Conservation (phyloP, 805 yeast genomes). For the Isabelozyma heimii region DNA sequence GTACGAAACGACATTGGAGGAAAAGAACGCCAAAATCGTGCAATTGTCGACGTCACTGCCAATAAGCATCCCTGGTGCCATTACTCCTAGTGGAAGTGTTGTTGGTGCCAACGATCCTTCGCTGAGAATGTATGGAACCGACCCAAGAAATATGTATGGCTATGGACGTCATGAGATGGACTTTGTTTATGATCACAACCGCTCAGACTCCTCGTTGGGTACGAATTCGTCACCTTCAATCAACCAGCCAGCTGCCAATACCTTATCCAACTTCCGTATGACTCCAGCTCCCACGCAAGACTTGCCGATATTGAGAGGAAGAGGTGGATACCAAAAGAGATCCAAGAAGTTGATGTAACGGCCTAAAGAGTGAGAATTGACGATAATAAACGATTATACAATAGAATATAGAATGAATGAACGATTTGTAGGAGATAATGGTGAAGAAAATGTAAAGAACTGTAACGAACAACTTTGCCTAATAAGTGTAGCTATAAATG, state of each 20-base stretch:
- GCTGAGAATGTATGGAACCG: neutral
- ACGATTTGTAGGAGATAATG: too few relatives aligned
- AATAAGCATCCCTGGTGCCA: constrained; percentile 29
- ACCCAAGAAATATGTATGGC: neutral
- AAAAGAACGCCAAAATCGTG: constrained; percentile 30
- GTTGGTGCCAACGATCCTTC: neutral
- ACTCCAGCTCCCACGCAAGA: constrained; percentile 7
- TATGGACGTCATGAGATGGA: neutral
- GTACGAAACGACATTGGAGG: constrained; percentile 36
- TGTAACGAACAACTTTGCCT: too few relatives aligned
- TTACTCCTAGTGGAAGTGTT: neutral
- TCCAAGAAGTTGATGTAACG: constrained; percentile 35
- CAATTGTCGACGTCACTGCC: constrained; percentile 38
- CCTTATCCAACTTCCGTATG: neutral
- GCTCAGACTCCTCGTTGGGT: neutral
- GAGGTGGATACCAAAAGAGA: constrained; percentile 45
- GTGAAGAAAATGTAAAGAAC: too few relatives aligned
- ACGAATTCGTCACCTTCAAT: neutral
- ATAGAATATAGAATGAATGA: neutral
- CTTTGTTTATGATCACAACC: neutral
- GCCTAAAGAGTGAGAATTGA: neutral
- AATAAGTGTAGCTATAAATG: too few relatives aligned
- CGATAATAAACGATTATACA: neutral
- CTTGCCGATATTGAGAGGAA: constrained; percentile 37
- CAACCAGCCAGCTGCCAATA: neutral